These are phyloP conservation scores for Phaffia australis DNA, from an alignment of 768 basidiomycete species.

Conservation along the genomic window DNA sequence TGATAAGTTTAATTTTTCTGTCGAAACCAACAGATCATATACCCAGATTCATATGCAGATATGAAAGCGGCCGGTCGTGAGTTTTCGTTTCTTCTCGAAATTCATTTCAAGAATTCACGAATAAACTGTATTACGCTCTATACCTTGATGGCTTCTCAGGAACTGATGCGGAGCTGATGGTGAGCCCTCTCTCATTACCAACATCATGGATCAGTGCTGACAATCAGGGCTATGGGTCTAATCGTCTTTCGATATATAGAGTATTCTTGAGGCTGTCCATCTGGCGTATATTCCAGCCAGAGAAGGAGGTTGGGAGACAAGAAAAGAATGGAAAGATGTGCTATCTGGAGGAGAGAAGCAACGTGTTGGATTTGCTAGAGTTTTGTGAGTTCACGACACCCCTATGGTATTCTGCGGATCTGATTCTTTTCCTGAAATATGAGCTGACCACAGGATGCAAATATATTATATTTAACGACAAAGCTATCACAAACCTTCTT, in stretches of 20 bases:
- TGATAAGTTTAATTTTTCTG: constrained; percentile 56
- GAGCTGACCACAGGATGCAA: background rate
- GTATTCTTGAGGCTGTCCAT: constrained; percentile 69
- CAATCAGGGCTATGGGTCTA: background rate
- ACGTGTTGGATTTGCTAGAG: constrained; percentile 83
- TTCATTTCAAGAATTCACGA: too few relatives aligned
- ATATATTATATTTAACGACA: background rate
- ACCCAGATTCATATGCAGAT: constrained; percentile 67
- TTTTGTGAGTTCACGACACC: constrained; percentile 52
- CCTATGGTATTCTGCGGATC: background rate
- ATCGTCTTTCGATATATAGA: constrained; percentile 1
- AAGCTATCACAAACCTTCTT: constrained; percentile 35
- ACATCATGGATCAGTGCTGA: background rate
- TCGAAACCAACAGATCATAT: constrained; percentile 1
- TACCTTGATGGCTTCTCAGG: constrained; percentile 21
- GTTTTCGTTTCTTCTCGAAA: too few relatives aligned
- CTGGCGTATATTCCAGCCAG: constrained; percentile 71
- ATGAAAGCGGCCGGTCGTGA: constrained; percentile 48
- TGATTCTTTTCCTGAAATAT: background rate
- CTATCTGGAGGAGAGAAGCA: constrained; percentile 81
- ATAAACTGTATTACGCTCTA: too few relatives aligned
- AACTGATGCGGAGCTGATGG: constrained; percentile 58
- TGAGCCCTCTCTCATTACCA: background rate
- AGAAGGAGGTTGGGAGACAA: constrained; percentile 78
- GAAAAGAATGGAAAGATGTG: constrained; percentile 66